phyloP scores from a whole-genome alignment of 495 filamentous ascomycete genomes.

The Penicillium pancosmium region DNA sequence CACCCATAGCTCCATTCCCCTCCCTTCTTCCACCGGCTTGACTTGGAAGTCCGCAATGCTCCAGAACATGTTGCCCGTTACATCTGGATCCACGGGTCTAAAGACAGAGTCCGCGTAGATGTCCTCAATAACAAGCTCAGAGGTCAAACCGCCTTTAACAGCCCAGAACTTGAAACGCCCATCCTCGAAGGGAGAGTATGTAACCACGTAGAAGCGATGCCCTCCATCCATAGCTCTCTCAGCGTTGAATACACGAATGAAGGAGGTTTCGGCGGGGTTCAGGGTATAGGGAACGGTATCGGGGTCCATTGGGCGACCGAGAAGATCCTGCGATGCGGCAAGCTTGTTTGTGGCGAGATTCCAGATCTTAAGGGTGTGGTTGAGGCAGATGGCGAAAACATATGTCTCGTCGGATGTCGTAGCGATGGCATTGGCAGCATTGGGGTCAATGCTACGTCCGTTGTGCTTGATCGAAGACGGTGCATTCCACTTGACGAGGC shows the following conservation, averaged over 20 bases:
- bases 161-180: conserved; percentile 97
- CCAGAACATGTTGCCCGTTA: conserved; percentile 78
- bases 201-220: conserved; percentile 73
- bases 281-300: conserved; percentile 71
- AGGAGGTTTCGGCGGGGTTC: conserved; percentile 69
- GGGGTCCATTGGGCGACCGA: conserved; percentile 55
- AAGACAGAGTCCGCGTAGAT: conserved; percentile 63
- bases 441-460: conserved; percentile 66
- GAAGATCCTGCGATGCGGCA: conserved; percentile 70
- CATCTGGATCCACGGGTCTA: conserved; percentile 67
- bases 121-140: conserved; percentile 67
- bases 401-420: conserved; percentile 66
- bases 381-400: conserved; percentile 81
- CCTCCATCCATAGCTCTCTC: conserved; percentile 53
- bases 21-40: conserved; percentile 52
- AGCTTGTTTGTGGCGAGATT: conserved; percentile 74
- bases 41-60: conserved; percentile 83
- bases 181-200: conserved; percentile 82
- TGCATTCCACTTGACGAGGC: conserved; percentile 70
- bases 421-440: conserved; percentile 63
- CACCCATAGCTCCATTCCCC: conserved; percentile 73
- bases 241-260: conserved; percentile 72
- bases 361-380: conserved; percentile 87
- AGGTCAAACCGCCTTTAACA: conserved; percentile 63
- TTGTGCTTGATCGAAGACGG: conserved; percentile 66